A percentile compares a stretch with the other conserved stretches of the same genome.
Conservation (phyloP, 73 alveolate species). For the Stentor coeruleus region DNA sequence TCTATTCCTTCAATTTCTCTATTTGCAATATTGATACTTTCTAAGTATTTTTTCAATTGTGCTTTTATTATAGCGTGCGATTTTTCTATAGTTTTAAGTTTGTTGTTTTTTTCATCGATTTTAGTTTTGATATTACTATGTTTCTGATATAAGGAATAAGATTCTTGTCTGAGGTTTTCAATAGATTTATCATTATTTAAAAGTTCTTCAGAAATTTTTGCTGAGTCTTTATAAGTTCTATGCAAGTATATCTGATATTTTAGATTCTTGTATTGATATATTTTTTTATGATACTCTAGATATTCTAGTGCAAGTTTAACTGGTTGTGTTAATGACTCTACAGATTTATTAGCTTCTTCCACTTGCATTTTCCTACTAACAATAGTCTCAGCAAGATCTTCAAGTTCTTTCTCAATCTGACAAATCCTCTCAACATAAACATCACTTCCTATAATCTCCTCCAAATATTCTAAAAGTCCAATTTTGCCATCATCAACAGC, state of each 20-base stretch:
- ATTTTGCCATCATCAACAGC: constrained; percentile 63
- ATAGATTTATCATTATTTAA: background rate
- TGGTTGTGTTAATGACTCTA: background rate
- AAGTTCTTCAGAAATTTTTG: background rate
- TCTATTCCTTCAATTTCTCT: background rate
- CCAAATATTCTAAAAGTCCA: constrained; percentile 63
- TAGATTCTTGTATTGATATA: background rate
- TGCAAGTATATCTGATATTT: background rate
- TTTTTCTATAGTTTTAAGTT: background rate
- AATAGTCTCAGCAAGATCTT: constrained; percentile 53
- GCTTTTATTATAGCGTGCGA: background rate
- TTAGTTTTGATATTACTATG: background rate
- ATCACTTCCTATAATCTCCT: constrained; percentile 48
- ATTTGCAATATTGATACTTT: background rate
- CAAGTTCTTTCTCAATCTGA: constrained; percentile 47
- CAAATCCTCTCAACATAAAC: constrained; percentile 45
- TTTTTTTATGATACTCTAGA: background rate
- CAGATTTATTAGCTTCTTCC: constrained; percentile 12
- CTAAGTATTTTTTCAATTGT: background rate
- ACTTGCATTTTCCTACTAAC: constrained; percentile 4
- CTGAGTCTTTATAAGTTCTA: background rate
- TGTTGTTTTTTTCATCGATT: background rate
- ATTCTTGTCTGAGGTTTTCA: constrained; percentile 30
- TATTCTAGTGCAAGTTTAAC: background rate
- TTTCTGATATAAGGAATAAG: background rate